Percentiles rank a stretch among this genome's conserved stretches.
These are phyloP conservation scores for Sporothrix mexicana DNA, from an alignment of 2,329 filamentous ascomycete genomes.

Conservation along the genomic window DNA sequence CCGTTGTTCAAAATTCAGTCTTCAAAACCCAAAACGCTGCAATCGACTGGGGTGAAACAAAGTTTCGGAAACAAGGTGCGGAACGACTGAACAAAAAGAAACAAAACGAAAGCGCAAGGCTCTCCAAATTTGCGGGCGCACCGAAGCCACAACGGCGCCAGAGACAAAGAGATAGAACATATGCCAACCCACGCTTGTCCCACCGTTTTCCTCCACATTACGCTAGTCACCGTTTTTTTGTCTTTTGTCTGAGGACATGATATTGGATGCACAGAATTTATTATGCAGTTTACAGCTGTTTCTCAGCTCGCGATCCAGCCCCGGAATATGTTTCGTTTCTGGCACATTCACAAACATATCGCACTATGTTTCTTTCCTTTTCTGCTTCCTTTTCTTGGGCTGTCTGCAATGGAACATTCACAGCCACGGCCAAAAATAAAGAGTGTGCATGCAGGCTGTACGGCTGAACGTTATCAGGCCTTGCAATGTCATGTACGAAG, in stretches of 20 bases:
- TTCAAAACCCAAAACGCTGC: no score
- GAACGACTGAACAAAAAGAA: not conserved
- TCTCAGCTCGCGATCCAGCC: not conserved
- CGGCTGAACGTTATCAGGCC: constrained; percentile 8
- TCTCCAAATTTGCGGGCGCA: constrained; percentile 5
- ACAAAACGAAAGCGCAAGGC: not conserved
- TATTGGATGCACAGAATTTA: no score
- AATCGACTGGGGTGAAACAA: not conserved
- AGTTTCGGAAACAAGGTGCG: not conserved
- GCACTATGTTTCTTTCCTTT: not conserved
- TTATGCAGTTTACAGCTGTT: no score
- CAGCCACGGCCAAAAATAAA: constrained; percentile 21
- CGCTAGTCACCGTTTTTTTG: constrained; percentile 1
- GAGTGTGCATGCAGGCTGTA: not conserved
- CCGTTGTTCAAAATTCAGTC: not conserved
- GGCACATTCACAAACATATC: no score
- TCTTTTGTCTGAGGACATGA: no score
- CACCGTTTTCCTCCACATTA: not conserved
- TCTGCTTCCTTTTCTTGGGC: not conserved
- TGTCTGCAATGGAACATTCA: constrained; percentile 19
- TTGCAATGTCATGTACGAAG: no score
- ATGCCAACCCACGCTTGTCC: not conserved
- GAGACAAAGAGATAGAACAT: not conserved
- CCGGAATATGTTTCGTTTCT: not conserved
- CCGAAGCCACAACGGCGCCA: not conserved